A percentile compares a stretch with the other conserved stretches of the same genome.
phyloP scores from a whole-genome alignment of 1,284 basidiomycete species.

The Moesziomyces globuligerus region DNA sequence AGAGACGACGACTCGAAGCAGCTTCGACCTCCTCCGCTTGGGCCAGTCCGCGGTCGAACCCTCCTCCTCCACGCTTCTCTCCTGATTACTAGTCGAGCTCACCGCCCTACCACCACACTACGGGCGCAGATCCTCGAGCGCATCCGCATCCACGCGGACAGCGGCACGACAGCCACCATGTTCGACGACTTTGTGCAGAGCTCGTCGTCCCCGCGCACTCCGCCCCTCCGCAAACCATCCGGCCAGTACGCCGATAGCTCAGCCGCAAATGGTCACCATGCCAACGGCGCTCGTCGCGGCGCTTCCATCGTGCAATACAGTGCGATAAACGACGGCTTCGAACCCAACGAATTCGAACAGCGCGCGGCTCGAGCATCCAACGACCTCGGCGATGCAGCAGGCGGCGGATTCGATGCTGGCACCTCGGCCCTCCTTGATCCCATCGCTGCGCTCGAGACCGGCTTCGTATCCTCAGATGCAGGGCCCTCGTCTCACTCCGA shows the following conservation, averaged over 20 bases:
- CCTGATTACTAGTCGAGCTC: too few species aligned
- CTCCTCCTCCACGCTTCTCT: background rate
- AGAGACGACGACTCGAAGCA: too few species aligned
- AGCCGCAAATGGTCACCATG: conserved; percentile 5
- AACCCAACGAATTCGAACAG: conserved; percentile 3
- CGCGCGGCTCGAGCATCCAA: background rate
- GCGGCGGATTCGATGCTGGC: conserved; percentile 9
- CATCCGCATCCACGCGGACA: too few species aligned
- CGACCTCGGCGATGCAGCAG: background rate
- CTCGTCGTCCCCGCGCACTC: conserved; percentile 28
- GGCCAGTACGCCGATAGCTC: conserved; percentile 1
- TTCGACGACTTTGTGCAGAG: conserved; percentile 53
- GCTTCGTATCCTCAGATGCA: conserved; percentile 56
- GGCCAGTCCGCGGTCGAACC: background rate
- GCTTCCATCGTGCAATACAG: conserved; percentile 5
- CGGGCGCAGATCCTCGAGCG: too few species aligned
- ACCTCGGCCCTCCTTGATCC: conserved; percentile 31
- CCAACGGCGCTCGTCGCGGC: conserved; percentile 4
- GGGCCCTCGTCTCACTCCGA: conserved; percentile 24
- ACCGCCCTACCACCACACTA: too few species aligned
- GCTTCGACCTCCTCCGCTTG: background rate
- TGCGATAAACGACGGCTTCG: conserved; percentile 40
- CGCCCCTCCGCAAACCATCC: conserved; percentile 6
- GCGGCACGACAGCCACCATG: conserved; percentile 20
- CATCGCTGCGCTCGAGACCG: conserved; percentile 56